Conservation (phyloP, 768 basidiomycete species). For the Collybia sordida region DNA sequence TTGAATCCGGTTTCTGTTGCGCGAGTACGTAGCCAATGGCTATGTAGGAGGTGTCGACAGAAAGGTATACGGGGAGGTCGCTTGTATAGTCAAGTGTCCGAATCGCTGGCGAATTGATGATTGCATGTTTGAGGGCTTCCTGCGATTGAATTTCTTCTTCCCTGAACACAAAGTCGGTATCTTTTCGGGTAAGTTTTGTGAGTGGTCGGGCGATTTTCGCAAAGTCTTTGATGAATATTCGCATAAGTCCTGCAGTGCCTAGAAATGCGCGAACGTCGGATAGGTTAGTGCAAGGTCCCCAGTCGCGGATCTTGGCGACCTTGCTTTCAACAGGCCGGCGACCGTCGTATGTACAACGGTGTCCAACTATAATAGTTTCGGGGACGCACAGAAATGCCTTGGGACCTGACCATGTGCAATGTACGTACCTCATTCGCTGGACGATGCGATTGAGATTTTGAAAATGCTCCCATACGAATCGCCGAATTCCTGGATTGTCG, state of each 20-base stretch:
- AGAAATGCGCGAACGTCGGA: no score
- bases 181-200: conserved; percentile 16
- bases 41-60: no score
- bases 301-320: no score
- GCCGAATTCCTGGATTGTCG: no score
- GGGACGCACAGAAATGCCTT: conserved; percentile 30
- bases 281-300: no score
- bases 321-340: conserved; percentile 31
- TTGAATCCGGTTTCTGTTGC: conserved; percentile 24
- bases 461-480: no score
- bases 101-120: conserved; percentile 7
- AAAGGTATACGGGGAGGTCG: conserved; percentile 17
- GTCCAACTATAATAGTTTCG: conserved; percentile 31
- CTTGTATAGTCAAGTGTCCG: conserved; percentile 22
- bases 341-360: conserved; percentile 35
- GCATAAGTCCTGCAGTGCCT: conserved; percentile 17
- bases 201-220: conserved; percentile 18
- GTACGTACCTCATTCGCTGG: conserved; percentile 31
- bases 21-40: conserved; percentile 37
- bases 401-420: conserved; percentile 34
- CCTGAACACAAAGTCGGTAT: conserved; percentile 27
- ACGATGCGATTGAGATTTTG: conserved; percentile 32
- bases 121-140: background rate
- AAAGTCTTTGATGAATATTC: conserved; percentile 25
- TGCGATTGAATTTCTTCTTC: conserved; percentile 11